These are phyloP conservation scores for Kodamaea laetipori DNA, from an alignment of 805 yeast species.

Conservation along the genomic window DNA sequence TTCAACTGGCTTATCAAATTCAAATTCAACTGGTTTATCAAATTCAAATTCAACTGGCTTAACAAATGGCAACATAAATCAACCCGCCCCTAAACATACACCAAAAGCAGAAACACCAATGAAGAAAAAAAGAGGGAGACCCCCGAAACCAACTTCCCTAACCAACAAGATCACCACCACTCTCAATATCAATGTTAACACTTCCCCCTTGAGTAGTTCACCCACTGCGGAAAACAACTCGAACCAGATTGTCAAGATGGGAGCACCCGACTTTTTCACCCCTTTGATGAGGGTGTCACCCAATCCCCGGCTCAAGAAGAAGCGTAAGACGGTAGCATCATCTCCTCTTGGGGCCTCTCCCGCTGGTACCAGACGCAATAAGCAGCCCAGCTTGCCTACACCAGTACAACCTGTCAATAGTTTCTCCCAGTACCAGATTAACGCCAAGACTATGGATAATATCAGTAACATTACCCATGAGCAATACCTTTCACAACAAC, in stretches of 20 bases:
- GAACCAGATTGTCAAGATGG: slow-evolving; percentile 38
- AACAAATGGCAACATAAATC: too few species aligned
- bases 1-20: too few species aligned
- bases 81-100: too few species aligned
- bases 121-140: slow-evolving; percentile 48
- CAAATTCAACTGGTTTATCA: too few species aligned
- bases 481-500: slow-evolving; percentile 2
- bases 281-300: slow-evolving; percentile 48
- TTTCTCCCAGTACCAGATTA: slow-evolving; percentile 27
- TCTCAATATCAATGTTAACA: slow-evolving; percentile 42
- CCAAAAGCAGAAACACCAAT: too few species aligned
- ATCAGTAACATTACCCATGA: slow-evolving; percentile 32
- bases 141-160: slow-evolving; percentile 44
- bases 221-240: slow-evolving; percentile 45
- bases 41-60: too few species aligned
- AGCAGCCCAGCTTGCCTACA: slow-evolving; percentile 16
- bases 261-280: slow-evolving; percentile 46
- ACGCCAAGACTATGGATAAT: slow-evolving; percentile 38
- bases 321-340: slow-evolving; percentile 14
- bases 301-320: slow-evolving; percentile 15
- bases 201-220: slow-evolving; percentile 35
- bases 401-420: slow-evolving; percentile 16
- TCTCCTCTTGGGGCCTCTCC: slow-evolving; percentile 10
- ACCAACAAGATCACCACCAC: slow-evolving; percentile 42
- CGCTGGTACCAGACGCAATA: slow-evolving; percentile 1